phyloP scores from a whole-genome alignment of 768 basidiomycete genomes.

The Cystofilobasidium bisporidii region DNA sequence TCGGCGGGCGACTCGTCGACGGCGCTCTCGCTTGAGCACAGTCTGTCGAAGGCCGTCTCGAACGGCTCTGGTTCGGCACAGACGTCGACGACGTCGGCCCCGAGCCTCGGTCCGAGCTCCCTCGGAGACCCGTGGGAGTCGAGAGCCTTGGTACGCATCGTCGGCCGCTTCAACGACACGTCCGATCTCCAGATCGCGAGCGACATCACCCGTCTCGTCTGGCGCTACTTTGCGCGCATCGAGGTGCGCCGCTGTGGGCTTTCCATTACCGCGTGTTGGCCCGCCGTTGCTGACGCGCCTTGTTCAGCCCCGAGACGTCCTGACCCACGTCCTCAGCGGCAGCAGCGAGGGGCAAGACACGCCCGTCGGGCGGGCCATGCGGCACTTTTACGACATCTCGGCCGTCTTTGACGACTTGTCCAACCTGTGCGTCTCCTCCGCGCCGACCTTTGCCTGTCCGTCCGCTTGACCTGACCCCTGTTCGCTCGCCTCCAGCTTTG shows the following conservation, averaged over 20 bases:
- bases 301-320: conserved; percentile 12
- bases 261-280: not conserved
- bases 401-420: conserved; percentile 23
- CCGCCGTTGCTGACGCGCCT: not conserved
- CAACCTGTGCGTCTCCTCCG: conserved; percentile 7
- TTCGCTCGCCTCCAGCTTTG: conserved; percentile 53
- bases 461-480: not conserved
- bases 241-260: not conserved
- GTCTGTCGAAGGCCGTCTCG: not conserved
- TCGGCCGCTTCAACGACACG: conserved; percentile 16
- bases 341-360: conserved; percentile 15
- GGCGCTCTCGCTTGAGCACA: not conserved
- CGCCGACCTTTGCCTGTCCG: no score
- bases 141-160: not conserved
- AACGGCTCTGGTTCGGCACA: not conserved
- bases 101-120: not conserved
- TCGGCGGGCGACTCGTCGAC: not conserved
- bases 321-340: conserved; percentile 17
- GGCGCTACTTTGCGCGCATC: conserved; percentile 15
- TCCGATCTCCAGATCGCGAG: conserved; percentile 21
- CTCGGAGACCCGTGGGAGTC: conserved; percentile 19
- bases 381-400: conserved; percentile 14
- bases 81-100: not conserved
- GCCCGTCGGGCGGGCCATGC: not conserved
- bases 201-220: conserved; percentile 22